These are phyloP conservation scores for Linderniella brevidens DNA, from an alignment of 257 asterid genomes.

Conservation along the genomic window DNA sequence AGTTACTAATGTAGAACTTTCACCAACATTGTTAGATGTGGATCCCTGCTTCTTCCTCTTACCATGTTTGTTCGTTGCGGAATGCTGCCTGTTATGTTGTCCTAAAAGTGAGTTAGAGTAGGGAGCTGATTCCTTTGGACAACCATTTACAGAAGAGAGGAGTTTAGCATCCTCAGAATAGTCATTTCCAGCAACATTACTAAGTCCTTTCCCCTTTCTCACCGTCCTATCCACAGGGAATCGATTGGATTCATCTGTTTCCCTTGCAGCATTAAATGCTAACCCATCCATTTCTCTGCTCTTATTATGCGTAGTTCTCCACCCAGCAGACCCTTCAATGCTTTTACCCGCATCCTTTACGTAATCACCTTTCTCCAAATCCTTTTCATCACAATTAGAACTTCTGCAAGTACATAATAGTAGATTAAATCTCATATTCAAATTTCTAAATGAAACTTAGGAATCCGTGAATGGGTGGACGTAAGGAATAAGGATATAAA, in stretches of 20 bases:
- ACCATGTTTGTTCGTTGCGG: constrained; percentile 17
- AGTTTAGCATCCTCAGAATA: constrained; percentile 13
- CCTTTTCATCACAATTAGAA: constrained; percentile 19
- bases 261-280: constrained; percentile 17
- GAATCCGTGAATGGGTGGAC: neutral
- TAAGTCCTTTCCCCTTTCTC: constrained; percentile 25
- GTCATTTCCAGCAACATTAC: constrained; percentile 12
- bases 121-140: constrained; percentile 19
- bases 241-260: constrained; percentile 15
- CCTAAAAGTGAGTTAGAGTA: constrained; percentile 19
- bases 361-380: constrained; percentile 16
- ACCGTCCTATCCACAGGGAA: constrained; percentile 15
- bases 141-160: constrained; percentile 18
- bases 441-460: neutral
- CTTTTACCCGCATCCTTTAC: constrained; percentile 12
- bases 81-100: constrained; percentile 16
- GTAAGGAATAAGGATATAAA: too few relatives aligned
- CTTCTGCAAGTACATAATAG: constrained; percentile 25
- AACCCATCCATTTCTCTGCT: constrained; percentile 15
- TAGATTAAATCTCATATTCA: neutral
- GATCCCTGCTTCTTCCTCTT: constrained; percentile 51
- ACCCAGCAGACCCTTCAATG: constrained; percentile 27
- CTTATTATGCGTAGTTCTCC: constrained; percentile 43
- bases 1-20: constrained; percentile 35
- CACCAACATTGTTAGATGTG: constrained; percentile 25